Conservation (phyloP, 2,329 filamentous ascomycete genomes). For the Corynespora cassiicola region DNA sequence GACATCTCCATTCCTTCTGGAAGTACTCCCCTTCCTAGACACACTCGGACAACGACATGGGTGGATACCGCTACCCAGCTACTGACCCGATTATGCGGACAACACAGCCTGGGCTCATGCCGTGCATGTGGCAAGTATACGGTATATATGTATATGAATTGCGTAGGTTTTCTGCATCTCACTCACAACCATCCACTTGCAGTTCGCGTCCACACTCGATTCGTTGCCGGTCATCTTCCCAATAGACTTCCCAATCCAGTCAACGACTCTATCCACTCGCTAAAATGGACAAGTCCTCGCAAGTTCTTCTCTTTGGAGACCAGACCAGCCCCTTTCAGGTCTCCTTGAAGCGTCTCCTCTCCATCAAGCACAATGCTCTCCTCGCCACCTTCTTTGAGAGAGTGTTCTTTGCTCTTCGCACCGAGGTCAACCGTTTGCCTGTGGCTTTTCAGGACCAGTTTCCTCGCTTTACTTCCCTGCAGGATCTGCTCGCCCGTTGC, state of each 20-base stretch:
- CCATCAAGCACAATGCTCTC: slow-evolving; percentile 49
- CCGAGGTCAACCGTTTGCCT: slow-evolving; percentile 44
- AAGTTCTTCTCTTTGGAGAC: slow-evolving; percentile 14
- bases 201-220: slow-evolving; percentile 1
- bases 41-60: no score
- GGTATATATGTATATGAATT: slow-evolving; percentile 11
- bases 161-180: neutral
- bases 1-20: no score
- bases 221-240: slow-evolving; percentile 7
- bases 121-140: no score
- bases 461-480: slow-evolving; percentile 48
- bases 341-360: slow-evolving; percentile 8
- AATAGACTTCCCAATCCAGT: slow-evolving; percentile 8
- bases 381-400: slow-evolving; percentile 51
- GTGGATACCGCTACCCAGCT: no score
- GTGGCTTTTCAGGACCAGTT: slow-evolving; percentile 43
- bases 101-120: no score
- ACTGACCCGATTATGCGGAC: no score
- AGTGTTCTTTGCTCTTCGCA: slow-evolving; percentile 49
- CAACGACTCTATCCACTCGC: slow-evolving; percentile 8
- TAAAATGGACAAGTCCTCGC: slow-evolving; percentile 12
- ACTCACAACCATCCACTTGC: neutral
- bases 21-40: no score
- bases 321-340: slow-evolving; percentile 5
- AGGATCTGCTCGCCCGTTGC: slow-evolving; percentile 46